Conservation (phyloP, 108 stramenopile genomes). For the Cylindrotheca closterium region DNA sequence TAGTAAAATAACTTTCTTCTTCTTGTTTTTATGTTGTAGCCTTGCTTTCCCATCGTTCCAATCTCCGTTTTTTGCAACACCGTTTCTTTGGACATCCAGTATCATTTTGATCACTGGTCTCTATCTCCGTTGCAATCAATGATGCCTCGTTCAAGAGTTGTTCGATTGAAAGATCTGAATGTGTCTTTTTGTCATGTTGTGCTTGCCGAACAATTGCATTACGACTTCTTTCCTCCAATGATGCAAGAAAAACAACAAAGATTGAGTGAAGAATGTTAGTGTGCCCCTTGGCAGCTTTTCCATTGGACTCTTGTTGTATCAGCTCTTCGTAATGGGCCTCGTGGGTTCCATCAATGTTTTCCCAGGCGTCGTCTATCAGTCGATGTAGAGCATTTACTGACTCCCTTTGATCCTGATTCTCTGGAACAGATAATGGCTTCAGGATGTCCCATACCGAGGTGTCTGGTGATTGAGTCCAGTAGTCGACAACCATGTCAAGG, state of each 20-base stretch:
- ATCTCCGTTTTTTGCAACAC: too few relatives aligned
- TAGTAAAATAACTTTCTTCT: too few relatives aligned
- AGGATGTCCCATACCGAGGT: conserved; percentile 59
- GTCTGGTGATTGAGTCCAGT: conserved; percentile 46
- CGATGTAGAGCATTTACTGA: conserved; percentile 3
- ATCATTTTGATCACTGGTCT: conserved; percentile 41
- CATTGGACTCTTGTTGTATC: not conserved
- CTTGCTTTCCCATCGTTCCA: too few relatives aligned
- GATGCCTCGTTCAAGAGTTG: conserved; percentile 67
- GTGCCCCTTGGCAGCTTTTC: conserved; percentile 23
- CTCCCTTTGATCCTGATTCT: conserved; percentile 16
- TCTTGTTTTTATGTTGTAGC: too few relatives aligned
- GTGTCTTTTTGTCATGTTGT: not conserved
- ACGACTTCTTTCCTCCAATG: conserved; percentile 41
- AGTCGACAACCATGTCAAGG: conserved; percentile 43
- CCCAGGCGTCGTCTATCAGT: not conserved
- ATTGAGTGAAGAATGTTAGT: conserved; percentile 17
- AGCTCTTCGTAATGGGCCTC: not conserved
- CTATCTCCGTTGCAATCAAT: conserved; percentile 62
- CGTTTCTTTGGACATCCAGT: too few relatives aligned
- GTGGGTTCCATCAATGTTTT: not conserved
- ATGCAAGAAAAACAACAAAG: conserved; percentile 59
- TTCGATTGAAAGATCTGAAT: conserved; percentile 17
- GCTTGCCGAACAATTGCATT: conserved; percentile 22
- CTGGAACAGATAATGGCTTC: conserved; percentile 51